These are phyloP conservation scores for Solanum hybrid DNA, from an alignment of 305 asterid species.

Conservation along the genomic window DNA sequence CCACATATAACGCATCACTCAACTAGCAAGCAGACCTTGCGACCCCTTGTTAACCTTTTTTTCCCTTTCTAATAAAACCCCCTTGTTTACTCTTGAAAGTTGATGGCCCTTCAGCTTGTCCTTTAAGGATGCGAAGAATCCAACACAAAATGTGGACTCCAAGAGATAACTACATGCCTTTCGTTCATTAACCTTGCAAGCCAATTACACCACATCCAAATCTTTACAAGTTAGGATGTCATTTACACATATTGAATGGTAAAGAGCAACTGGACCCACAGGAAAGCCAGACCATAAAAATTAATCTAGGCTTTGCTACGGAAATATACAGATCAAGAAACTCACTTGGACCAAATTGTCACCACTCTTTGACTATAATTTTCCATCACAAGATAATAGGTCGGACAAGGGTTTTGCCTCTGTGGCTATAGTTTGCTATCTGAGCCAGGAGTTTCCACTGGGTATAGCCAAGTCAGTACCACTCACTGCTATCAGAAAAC, in stretches of 20 bases:
- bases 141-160: background rate
- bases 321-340: background rate
- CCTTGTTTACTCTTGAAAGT: background rate
- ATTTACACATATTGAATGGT: background rate
- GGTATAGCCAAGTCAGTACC: background rate
- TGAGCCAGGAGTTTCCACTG: background rate
- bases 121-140: background rate
- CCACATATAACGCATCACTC: background rate
- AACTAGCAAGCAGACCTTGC: background rate
- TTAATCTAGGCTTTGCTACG: background rate
- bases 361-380: background rate
- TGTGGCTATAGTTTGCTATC: background rate
- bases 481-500: background rate
- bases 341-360: background rate
- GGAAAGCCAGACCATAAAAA: background rate
- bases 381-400: background rate
- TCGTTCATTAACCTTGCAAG: background rate
- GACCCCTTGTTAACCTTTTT: background rate
- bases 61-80: background rate
- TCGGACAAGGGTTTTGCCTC: background rate
- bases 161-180: background rate
- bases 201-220: background rate
- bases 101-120: background rate
- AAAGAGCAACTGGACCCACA: background rate
- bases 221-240: background rate